These are phyloP conservation scores for Candida quercuum DNA, from an alignment of 805 yeast species.

Conservation along the genomic window DNA sequence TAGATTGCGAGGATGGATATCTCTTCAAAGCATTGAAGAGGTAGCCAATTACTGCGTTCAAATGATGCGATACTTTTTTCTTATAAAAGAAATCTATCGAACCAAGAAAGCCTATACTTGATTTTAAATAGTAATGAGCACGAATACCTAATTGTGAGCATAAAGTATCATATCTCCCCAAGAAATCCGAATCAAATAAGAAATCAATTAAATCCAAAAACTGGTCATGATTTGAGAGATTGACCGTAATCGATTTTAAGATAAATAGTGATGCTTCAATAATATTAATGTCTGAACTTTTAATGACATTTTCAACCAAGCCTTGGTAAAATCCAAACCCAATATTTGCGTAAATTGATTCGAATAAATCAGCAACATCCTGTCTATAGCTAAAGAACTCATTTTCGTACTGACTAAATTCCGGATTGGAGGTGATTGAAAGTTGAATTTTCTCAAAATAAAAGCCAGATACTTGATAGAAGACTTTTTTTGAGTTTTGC, in stretches of 20 bases:
- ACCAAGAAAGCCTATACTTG: constrained; percentile 54
- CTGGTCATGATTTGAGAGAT: constrained; percentile 31
- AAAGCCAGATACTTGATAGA: constrained; percentile 48
- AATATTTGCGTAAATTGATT: constrained; percentile 60
- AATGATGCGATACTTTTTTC: constrained; percentile 37
- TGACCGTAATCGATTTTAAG: constrained; percentile 49
- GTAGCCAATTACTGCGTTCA: constrained; percentile 50
- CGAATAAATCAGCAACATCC: constrained; percentile 75
- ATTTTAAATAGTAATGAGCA: constrained; percentile 29
- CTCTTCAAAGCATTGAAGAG: constrained; percentile 37
- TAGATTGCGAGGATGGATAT: constrained; percentile 25
- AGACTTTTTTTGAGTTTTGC: constrained; percentile 32
- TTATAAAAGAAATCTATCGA: constrained; percentile 57
- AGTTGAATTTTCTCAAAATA: constrained; percentile 67
- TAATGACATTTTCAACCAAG: constrained; percentile 32
- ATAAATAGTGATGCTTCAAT: constrained; percentile 62
- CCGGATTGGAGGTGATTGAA: constrained; percentile 28
- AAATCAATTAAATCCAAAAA: constrained; percentile 17
- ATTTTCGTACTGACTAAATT: constrained; percentile 26
- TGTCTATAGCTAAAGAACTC: constrained; percentile 67
- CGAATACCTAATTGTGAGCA: constrained; percentile 11
- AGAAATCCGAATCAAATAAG: constrained; percentile 27
- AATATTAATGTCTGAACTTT: constrained; percentile 27
- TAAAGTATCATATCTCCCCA: constrained; percentile 19
- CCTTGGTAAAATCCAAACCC: constrained; percentile 45